Conservation (phyloP, 1,139 yeast genomes). For the Yamadazyma songkhlaensis region DNA sequence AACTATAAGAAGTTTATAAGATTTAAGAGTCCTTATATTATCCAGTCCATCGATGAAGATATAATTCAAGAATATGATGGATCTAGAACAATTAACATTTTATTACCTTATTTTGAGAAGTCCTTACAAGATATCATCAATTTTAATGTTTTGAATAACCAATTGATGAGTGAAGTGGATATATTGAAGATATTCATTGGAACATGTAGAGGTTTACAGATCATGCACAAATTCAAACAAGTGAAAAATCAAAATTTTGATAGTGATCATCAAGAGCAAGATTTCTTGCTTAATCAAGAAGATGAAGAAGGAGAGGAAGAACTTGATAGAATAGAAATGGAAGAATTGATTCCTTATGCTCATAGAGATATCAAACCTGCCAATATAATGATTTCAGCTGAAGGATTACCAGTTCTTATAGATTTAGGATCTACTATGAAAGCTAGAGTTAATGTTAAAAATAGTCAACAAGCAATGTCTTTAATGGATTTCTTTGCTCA, state of each 20-base stretch:
- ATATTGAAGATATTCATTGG: constrained; percentile 63
- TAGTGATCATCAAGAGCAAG: constrained; percentile 21
- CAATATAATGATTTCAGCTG: constrained; percentile 74
- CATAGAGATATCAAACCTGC: constrained; percentile 90
- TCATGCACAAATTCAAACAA: constrained; percentile 66
- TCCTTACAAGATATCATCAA: constrained; percentile 80
- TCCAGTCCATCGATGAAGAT: constrained; percentile 67
- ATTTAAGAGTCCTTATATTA: constrained; percentile 58
- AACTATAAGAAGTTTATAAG: constrained; percentile 66
- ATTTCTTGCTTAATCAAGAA: constrained; percentile 28
- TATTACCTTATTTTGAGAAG: constrained; percentile 70
- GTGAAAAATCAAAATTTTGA: constrained; percentile 10
- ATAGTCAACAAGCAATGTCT: constrained; percentile 70
- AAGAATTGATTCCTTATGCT: constrained; percentile 68
- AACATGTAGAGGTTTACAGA: constrained; percentile 69
- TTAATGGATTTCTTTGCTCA: constrained; percentile 81
- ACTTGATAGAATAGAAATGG: constrained; percentile 37
- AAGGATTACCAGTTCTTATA: constrained; percentile 74
- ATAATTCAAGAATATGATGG: constrained; percentile 76
- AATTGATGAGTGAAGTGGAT: constrained; percentile 56
- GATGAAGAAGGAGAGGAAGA: constrained; percentile 24
- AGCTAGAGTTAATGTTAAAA: constrained; percentile 54
- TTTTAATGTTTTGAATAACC: constrained; percentile 54
- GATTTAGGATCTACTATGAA: constrained; percentile 80
- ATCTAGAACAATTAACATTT: constrained; percentile 69